Evolutionary conservation across 768 basidiomycete genomes (phyloP), one percentile per base, ranked within the genome.

Genomic region (Postia placenta): DNA sequence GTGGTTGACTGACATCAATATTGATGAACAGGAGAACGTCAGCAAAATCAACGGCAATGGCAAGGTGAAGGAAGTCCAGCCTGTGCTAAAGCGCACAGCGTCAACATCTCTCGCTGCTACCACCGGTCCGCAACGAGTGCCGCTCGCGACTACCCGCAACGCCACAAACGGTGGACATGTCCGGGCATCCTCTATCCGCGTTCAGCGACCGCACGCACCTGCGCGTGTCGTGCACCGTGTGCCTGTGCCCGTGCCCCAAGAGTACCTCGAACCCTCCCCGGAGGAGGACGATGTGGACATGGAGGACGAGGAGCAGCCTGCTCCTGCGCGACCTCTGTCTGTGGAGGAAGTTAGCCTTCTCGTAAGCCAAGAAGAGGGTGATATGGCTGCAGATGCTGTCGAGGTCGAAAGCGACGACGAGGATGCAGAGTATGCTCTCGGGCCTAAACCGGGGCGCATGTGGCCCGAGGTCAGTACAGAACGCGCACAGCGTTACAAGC

Each of bases 401-500:
- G 11, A 50, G 12, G 36, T 22, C 11, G 48, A 9, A 26, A 38
- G 54, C 2, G 48, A 45, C 12, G 52, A 51, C 26, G 51, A 47
- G 20, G 56, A 52, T 22, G 47, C 42, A 26, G 53, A 43, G 14
- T 23, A 5, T 15, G 42, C 35, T 17, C 26, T 26, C 26, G 27
- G 23, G 4, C 11, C 27, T 7, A 35, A 25, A 19, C n/a, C 15
- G 5, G 17, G 37, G 28, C 75, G 79, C 45, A 60, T 83, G 39
- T 91, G 88, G 86, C 88, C 88, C n/a, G 82, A 87, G 36, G 69
- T 83, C 49, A 72, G 78, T 20, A 83, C 86, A 2, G 79, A 79
- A 36, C 79, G 74, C 51, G 79, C 76, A 7, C 61, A 73, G 48
- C 72, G 70, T 55, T 84, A 82, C 58, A 67, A 77, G 64, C 73